Evolutionary conservation across 495 filamentous ascomycete species (phyloP).

Genomic region (Aspergillus sclerotioniger): DNA sequence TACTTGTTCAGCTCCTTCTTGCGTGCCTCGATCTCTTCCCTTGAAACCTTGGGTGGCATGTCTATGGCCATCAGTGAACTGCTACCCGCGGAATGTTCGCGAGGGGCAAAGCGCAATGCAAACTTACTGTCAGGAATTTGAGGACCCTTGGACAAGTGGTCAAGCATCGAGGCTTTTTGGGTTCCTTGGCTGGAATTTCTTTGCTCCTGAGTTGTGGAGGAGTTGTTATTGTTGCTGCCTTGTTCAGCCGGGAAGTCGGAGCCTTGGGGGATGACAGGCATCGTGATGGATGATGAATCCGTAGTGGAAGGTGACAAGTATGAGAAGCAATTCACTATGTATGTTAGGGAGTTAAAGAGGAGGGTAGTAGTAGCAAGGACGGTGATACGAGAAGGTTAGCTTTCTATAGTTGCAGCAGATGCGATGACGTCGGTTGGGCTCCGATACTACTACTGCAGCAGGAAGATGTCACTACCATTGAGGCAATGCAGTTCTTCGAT

Average conservation of each 20-base stretch:
- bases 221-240: slow-evolving; percentile 20
- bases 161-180: slow-evolving; percentile 35
- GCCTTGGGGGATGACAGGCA: slow-evolving; percentile 39
- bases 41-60: slow-evolving; percentile 57
- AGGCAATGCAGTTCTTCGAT: neutral
- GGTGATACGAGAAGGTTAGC: neutral
- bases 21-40: slow-evolving; percentile 64
- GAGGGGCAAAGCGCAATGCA: neutral
- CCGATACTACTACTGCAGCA: neutral
- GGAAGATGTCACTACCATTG: neutral
- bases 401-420: slow-evolving; percentile 6
- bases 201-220: slow-evolving; percentile 16
- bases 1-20: slow-evolving; percentile 64
- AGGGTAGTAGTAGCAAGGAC: neutral
- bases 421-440: slow-evolving; percentile 12
- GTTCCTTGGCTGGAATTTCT: slow-evolving; percentile 20
- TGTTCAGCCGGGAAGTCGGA: slow-evolving; percentile 26
- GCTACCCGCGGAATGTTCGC: neutral
- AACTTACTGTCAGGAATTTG: slow-evolving; percentile 43
- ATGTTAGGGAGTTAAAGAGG: neutral
- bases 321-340: neutral
- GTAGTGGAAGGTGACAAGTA: neutral
- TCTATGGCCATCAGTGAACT: slow-evolving; percentile 31
- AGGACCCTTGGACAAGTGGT: slow-evolving; percentile 45
- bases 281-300: slow-evolving; percentile 5